Conservation (phyloP, 768 basidiomycete species). For the Russula dissimulans region DNA sequence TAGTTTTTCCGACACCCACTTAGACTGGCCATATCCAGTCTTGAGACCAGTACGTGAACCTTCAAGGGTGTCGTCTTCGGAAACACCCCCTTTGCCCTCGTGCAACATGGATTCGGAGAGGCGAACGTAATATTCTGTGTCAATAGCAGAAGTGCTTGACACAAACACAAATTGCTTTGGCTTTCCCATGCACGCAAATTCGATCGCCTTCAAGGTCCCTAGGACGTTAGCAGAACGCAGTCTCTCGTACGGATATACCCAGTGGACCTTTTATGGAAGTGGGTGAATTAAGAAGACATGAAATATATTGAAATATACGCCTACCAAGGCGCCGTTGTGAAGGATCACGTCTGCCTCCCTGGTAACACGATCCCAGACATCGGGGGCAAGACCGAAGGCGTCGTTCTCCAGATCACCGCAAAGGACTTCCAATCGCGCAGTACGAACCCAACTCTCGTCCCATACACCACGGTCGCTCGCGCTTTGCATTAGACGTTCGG, state of each 20-base stretch:
- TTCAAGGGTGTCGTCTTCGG: slow-evolving; percentile 84
- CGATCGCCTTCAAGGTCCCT: slow-evolving; percentile 75
- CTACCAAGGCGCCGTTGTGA: slow-evolving; percentile 94
- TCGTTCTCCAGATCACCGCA: slow-evolving; percentile 74
- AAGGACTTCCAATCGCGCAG: slow-evolving; percentile 66
- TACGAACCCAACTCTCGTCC: slow-evolving; percentile 72
- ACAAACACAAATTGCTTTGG: slow-evolving; percentile 83
- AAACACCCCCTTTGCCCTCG: slow-evolving; percentile 52
- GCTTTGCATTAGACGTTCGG: slow-evolving; percentile 61
- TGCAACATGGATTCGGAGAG: slow-evolving; percentile 64
- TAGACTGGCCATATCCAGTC: slow-evolving; percentile 93
- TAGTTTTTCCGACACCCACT: slow-evolving; percentile 97
- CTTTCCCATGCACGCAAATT: slow-evolving; percentile 64
- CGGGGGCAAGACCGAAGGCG: slow-evolving; percentile 59
- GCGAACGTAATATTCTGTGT: slow-evolving; percentile 83
- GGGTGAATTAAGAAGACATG: background rate
- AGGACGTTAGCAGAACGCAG: slow-evolving; percentile 89
- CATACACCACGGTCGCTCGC: slow-evolving; percentile 78
- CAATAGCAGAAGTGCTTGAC: slow-evolving; percentile 91
- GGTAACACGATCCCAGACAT: slow-evolving; percentile 58
- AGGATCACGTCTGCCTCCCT: slow-evolving; percentile 72
- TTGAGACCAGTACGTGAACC: slow-evolving; percentile 66
- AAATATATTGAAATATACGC: slow-evolving; percentile 20
- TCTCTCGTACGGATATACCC: slow-evolving; percentile 97
- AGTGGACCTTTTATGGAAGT: slow-evolving; percentile 63